Percentiles rank a stretch among this genome's conserved stretches.
phyloP scores from a whole-genome alignment of 1,284 basidiomycete genomes.

The Cutaneotrichosporon mucoides region DNA sequence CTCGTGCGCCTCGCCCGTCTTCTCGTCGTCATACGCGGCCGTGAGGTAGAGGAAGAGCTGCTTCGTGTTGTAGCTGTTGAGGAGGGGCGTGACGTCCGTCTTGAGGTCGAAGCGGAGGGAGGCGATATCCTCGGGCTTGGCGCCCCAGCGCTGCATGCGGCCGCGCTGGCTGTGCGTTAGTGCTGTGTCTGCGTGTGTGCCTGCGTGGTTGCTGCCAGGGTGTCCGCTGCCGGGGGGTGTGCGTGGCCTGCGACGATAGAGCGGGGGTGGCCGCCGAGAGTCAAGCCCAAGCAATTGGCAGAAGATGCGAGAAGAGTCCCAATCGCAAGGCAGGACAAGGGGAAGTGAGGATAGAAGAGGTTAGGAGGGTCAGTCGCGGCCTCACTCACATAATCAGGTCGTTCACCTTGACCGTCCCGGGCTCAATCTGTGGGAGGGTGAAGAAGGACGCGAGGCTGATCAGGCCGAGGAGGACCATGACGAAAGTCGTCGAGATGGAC shows the following conservation, averaged over 20 bases:
- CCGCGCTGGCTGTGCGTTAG: conserved; percentile 39
- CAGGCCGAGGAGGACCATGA: conserved; percentile 46
- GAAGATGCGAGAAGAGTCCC: too few species aligned
- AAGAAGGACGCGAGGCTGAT: conserved; percentile 44
- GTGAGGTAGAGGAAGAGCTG: conserved; percentile 50
- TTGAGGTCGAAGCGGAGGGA: conserved; percentile 46
- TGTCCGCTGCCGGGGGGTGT: too few species aligned
- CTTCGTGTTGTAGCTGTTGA: conserved; percentile 51
- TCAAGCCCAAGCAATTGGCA: too few species aligned
- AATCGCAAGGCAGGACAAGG: too few species aligned
- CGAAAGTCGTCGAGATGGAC: conserved; percentile 47
- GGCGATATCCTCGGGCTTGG: conserved; percentile 44
- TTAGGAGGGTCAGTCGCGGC: too few species aligned
- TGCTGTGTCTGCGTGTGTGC: too few species aligned
- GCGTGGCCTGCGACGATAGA: too few species aligned
- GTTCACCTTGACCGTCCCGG: conserved; percentile 39
- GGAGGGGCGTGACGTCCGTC: conserved; percentile 45
- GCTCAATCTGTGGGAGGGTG: conserved; percentile 31
- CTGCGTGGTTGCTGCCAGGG: too few species aligned
- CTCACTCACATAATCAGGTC: conserved; percentile 43
- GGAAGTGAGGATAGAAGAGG: too few species aligned
- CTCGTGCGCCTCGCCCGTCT: conserved; percentile 30
- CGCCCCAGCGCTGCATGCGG: conserved; percentile 34
- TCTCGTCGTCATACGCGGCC: conserved; percentile 38
- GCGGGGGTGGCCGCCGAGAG: too few species aligned